Evolutionary conservation across 257 asterid species (phyloP), one percentile per base, ranked within the genome.

Genomic region (Verbena officinalis): DNA sequence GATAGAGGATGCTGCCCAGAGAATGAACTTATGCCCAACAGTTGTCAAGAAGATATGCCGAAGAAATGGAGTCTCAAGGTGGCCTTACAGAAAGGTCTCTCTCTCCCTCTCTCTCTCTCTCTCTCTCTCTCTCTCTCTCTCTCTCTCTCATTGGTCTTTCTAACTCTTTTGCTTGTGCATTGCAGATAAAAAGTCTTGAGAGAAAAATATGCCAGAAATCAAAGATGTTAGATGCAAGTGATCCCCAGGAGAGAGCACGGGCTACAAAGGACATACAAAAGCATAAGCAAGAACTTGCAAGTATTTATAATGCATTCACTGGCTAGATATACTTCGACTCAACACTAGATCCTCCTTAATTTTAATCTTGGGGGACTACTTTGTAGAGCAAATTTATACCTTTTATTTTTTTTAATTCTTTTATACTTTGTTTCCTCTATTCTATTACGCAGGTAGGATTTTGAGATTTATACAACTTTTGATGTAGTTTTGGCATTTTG

Each of bases 21-120:
- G 30, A 70, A 22, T 91, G 91, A 79, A 73, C 11, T 52, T 91
- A 9, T 91, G 98, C 73, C 92, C 92, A 0, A 89, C 95, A 0
- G 98, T 91, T 36, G 60, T 91, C 82, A 89, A 91, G 85, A 91
- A 87, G 65, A 77, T 85, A 43, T 91, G 96, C 64, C 73, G 98
- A n/a, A 80, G 75, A 45, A 69, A 74, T 67, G 98, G 96, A 21
- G 74, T 91, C 45, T 1, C 5, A 0, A 85, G 96, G 65, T 90
- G 97, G 97, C 97, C 97, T 24, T 79, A 84, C 56, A 72, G 96
- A 80, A 90, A 80, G 96, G 96, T 89, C 4, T 42, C 38, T 40
- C 31, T 55, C 72, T 54, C 65, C 33, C 22, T 43, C 7, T 3
- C 7, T 30, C 13, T 15, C 48, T 52, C 43, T 68, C 57, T 59